Percentiles rank a stretch among this genome's conserved stretches.
Conservation (phyloP, 1,284 basidiomycete species). For the Dichomitus squalens region DNA sequence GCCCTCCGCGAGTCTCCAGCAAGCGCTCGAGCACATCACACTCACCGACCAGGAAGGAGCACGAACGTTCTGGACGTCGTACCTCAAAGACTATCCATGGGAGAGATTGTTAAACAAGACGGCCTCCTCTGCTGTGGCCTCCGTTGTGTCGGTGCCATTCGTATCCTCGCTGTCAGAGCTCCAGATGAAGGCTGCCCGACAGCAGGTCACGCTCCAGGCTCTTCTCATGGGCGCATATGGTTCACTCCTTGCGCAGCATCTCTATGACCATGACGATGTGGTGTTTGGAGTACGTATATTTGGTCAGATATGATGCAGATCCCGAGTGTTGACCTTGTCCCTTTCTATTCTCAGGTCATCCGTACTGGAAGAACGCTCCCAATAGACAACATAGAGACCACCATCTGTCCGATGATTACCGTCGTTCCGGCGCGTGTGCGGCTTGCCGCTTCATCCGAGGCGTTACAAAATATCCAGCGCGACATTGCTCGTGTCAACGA, state of each 20-base stretch:
- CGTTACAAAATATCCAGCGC: constrained; percentile 40
- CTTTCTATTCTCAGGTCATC: constrained; percentile 39
- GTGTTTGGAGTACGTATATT: constrained; percentile 44
- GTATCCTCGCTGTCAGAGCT: constrained; percentile 33
- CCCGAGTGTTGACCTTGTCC: not conserved
- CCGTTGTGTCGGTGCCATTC: constrained; percentile 29
- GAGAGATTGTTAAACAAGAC: constrained; percentile 25
- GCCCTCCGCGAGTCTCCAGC: constrained; percentile 27
- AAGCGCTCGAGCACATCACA: constrained; percentile 38
- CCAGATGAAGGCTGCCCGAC: constrained; percentile 35
- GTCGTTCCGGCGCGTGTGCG: constrained; percentile 46
- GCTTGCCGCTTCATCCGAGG: constrained; percentile 28
- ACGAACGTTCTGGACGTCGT: constrained; percentile 39
- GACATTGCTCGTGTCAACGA: constrained; percentile 41
- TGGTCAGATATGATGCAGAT: not conserved
- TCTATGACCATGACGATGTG: constrained; percentile 38
- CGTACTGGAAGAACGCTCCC: constrained; percentile 49
- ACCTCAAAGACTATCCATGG: constrained; percentile 40
- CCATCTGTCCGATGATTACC: constrained; percentile 44
- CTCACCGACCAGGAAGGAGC: constrained; percentile 33
- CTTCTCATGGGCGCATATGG: constrained; percentile 46
- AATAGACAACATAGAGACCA: constrained; percentile 40
- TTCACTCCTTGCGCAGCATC: constrained; percentile 29
- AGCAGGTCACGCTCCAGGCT: constrained; percentile 48
- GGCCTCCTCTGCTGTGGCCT: constrained; percentile 20